Evolutionary conservation across 345 rosid species (phyloP).

Genomic region (Hibiscus tridactylites): DNA sequence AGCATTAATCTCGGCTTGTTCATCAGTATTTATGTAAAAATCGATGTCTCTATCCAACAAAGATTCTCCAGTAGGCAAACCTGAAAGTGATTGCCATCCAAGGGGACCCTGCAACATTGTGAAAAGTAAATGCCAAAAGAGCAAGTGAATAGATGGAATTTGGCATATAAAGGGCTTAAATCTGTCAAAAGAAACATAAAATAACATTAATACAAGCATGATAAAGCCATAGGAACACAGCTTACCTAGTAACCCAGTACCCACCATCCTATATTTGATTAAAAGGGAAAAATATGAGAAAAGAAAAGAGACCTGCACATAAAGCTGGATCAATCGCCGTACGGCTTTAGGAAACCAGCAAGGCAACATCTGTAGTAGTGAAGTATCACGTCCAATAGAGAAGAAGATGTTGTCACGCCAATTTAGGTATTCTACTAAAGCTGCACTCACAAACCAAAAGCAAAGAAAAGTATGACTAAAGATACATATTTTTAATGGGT

Average conservation of each 20-base stretch:
- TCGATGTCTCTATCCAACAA: slow-evolving; percentile 56
- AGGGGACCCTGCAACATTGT: slow-evolving; percentile 72
- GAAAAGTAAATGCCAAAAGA: slow-evolving; percentile 11
- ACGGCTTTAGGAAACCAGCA: slow-evolving; percentile 95
- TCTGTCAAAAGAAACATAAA: slow-evolving; percentile 1
- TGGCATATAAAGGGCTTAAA: background rate
- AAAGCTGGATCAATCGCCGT: slow-evolving; percentile 84
- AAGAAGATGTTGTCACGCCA: slow-evolving; percentile 93
- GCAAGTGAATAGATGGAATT: background rate
- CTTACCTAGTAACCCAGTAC: background rate
- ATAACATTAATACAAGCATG: background rate
- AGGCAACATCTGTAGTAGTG: slow-evolving; percentile 91
- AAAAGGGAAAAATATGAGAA: slow-evolving; percentile 1
- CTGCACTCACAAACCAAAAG: slow-evolving; percentile 30
- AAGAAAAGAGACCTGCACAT: slow-evolving; percentile 57
- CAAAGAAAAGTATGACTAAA: slow-evolving; percentile 5
- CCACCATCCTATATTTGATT: background rate
- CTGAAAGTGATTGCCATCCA: slow-evolving; percentile 81
- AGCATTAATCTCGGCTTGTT: slow-evolving; percentile 58
- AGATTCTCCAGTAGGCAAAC: slow-evolving; percentile 65
- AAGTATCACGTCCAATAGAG: slow-evolving; percentile 81
- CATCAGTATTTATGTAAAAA: slow-evolving; percentile 52
- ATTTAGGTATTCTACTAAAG: slow-evolving; percentile 62
- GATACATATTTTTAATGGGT: slow-evolving; percentile 5
- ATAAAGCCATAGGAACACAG: background rate